These are phyloP conservation scores for Monascus purpureus DNA, from an alignment of 495 filamentous ascomycete genomes.

Conservation along the genomic window DNA sequence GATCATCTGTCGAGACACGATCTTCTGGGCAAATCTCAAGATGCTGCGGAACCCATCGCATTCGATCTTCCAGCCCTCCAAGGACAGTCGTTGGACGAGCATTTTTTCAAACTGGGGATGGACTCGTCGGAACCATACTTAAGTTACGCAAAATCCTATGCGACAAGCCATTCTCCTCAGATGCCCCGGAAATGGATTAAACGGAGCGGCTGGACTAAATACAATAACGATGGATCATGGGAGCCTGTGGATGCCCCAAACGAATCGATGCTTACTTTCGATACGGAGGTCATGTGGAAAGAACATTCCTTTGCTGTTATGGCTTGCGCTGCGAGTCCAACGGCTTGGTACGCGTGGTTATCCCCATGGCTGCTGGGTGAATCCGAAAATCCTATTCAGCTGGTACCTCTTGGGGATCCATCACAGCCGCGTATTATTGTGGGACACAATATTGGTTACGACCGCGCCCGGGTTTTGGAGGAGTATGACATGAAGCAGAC, in stretches of 20 bases:
- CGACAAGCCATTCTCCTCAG: slow-evolving; percentile 47
- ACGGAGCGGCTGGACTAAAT: slow-evolving; percentile 88
- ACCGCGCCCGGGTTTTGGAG: slow-evolving; percentile 74
- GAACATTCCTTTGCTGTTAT: slow-evolving; percentile 83
- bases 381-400: slow-evolving; percentile 56
- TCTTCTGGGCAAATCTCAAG: slow-evolving; percentile 78
- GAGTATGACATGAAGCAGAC: slow-evolving; percentile 78
- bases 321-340: slow-evolving; percentile 81
- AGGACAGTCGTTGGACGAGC: slow-evolving; percentile 76
- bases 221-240: slow-evolving; percentile 54
- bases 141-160: slow-evolving; percentile 57
- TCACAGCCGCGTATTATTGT: slow-evolving; percentile 58
- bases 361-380: slow-evolving; percentile 90
- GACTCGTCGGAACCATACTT: slow-evolving; percentile 86
- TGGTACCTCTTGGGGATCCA: slow-evolving; percentile 75
- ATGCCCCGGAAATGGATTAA: slow-evolving; percentile 69
- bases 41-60: slow-evolving; percentile 55
- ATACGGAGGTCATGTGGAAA: slow-evolving; percentile 95
- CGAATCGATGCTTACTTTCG: slow-evolving; percentile 75
- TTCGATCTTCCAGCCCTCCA: slow-evolving; percentile 76
- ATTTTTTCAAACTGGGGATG: slow-evolving; percentile 83
- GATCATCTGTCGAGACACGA: slow-evolving; percentile 79
- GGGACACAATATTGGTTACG: slow-evolving; percentile 94
- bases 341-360: slow-evolving; percentile 92
- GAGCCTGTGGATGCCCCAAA: slow-evolving; percentile 63